A percentile compares a stretch with the other conserved stretches of the same genome.
Evolutionary conservation across 1,284 basidiomycete species (phyloP).

Genomic region (Sanguinoderma infundibulare): DNA sequence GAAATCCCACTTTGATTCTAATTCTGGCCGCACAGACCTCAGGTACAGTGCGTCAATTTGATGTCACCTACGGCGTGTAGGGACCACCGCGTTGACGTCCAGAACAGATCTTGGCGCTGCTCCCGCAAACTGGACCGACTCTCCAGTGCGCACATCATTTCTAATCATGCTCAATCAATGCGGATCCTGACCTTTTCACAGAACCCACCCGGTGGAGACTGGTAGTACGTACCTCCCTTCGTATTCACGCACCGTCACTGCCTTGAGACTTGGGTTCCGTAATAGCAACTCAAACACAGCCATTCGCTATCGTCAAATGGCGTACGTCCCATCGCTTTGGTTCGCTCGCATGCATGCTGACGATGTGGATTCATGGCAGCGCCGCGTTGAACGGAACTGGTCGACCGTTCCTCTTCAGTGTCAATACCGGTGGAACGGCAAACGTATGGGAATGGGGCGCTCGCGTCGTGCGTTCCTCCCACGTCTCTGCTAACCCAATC

Average conservation of each 20-base stretch:
- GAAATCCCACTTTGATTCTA: not conserved
- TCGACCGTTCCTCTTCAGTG: constrained; percentile 48
- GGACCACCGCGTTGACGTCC: not conserved
- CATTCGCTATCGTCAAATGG: constrained; percentile 60
- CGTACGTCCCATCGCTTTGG: constrained; percentile 38
- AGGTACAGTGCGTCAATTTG: constrained; percentile 59
- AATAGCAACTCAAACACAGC: constrained; percentile 58
- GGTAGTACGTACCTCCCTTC: constrained; percentile 48
- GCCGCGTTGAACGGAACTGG: constrained; percentile 44
- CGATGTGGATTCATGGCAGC: too few relatives aligned
- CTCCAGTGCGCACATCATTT: constrained; percentile 34
- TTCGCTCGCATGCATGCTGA: not conserved
- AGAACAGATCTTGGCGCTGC: constrained; percentile 58
- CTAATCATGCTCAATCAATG: not conserved
- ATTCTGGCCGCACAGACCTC: constrained; percentile 44
- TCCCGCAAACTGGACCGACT: constrained; percentile 55
- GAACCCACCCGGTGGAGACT: constrained; percentile 47
- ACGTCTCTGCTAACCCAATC: not conserved
- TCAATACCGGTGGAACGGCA: constrained; percentile 57
- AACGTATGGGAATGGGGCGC: constrained; percentile 61
- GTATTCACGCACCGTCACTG: too few relatives aligned
- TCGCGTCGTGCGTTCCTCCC: constrained; percentile 44
- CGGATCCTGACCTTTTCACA: constrained; percentile 21
- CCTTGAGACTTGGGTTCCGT: not conserved
- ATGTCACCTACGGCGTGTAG: too few relatives aligned